Percentiles rank a stretch among this genome's conserved stretches.
These are phyloP conservation scores for Chytridium lagenaria DNA, from an alignment of 371 early-diverging fungal species.

Conservation along the genomic window DNA sequence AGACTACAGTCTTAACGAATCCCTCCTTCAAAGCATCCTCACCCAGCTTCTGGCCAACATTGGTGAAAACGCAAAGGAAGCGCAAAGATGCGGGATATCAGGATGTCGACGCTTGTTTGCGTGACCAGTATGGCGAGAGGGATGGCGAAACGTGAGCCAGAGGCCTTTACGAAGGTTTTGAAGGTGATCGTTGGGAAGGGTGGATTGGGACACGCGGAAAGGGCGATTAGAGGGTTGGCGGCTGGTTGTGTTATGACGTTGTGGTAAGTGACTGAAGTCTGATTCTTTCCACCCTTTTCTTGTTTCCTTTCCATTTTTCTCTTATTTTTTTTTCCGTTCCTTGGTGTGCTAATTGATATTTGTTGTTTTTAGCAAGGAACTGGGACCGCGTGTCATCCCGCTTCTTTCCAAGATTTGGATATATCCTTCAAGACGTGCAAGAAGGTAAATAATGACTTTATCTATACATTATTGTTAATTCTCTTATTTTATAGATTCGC, in stretches of 20 bases:
- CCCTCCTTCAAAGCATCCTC: slow-evolving; percentile 49
- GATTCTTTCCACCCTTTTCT: too few relatives aligned
- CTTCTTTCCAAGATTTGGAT: slow-evolving; percentile 84
- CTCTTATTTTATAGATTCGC: slow-evolving; percentile 19
- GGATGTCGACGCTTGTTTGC: slow-evolving; percentile 80
- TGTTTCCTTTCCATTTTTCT: neutral
- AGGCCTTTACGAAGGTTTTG: slow-evolving; percentile 66
- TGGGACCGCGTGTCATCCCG: slow-evolving; percentile 84
- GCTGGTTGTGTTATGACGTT: slow-evolving; percentile 75
- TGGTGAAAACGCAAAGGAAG: slow-evolving; percentile 42
- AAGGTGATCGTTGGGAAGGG: slow-evolving; percentile 63
- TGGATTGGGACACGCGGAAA: slow-evolving; percentile 60
- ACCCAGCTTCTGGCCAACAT: slow-evolving; percentile 56
- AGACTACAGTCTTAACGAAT: slow-evolving; percentile 56
- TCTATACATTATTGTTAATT: slow-evolving; percentile 18
- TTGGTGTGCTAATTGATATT: neutral
- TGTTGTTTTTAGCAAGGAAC: slow-evolving; percentile 57
- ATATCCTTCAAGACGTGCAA: slow-evolving; percentile 20
- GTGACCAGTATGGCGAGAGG: slow-evolving; percentile 74
- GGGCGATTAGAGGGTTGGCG: slow-evolving; percentile 73
- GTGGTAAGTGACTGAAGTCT: slow-evolving; percentile 36
- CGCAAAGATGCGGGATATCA: neutral
- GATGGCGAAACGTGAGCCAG: slow-evolving; percentile 69
- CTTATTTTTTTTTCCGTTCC: neutral
- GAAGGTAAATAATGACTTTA: slow-evolving; percentile 16